A percentile compares a stretch with the other conserved stretches of the same genome.
phyloP scores from a whole-genome alignment of 768 basidiomycete genomes.

The Flagelloscypha sp. region DNA sequence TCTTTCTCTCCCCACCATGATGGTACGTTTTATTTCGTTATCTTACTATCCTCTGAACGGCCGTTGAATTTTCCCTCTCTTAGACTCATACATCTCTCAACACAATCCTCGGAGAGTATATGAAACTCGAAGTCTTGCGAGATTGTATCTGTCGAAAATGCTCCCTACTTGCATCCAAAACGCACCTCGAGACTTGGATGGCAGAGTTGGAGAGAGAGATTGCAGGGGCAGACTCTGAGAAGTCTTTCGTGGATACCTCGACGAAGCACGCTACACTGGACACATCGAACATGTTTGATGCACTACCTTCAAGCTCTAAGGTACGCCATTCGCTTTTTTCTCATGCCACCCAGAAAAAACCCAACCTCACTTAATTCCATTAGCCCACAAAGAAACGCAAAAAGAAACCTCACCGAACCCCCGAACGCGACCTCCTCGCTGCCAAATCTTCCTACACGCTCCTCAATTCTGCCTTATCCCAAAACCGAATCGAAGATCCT shows the following conservation, averaged over 20 bases:
- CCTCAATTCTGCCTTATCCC: neutral
- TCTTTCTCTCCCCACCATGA: constrained; percentile 58
- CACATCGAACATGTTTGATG: no score
- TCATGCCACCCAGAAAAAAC: constrained; percentile 73
- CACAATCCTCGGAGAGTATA: constrained; percentile 75
- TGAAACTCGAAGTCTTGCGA: constrained; percentile 76
- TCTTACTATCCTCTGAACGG: neutral
- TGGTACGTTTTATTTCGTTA: constrained; percentile 33
- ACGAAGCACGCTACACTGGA: no score
- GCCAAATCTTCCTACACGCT: constrained; percentile 19
- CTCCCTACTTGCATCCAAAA: constrained; percentile 71
- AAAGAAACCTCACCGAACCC: no score
- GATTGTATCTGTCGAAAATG: constrained; percentile 93
- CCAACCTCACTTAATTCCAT: constrained; percentile 58
- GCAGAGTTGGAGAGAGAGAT: constrained; percentile 43
- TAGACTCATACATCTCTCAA: constrained; percentile 18
- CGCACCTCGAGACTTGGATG: constrained; percentile 53
- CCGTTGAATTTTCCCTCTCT: constrained; percentile 9
- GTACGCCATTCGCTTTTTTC: constrained; percentile 49
- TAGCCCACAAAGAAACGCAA: constrained; percentile 85
- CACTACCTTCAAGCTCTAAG: constrained; percentile 58
- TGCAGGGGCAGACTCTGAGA: constrained; percentile 16
- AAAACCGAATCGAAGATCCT: neutral
- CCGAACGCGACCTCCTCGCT: constrained; percentile 89
- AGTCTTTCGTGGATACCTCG: constrained; percentile 20